A percentile compares a stretch with the other conserved stretches of the same genome.
phyloP scores from a whole-genome alignment of 2,329 filamentous ascomycete genomes.

The Botryotinia calthae region DNA sequence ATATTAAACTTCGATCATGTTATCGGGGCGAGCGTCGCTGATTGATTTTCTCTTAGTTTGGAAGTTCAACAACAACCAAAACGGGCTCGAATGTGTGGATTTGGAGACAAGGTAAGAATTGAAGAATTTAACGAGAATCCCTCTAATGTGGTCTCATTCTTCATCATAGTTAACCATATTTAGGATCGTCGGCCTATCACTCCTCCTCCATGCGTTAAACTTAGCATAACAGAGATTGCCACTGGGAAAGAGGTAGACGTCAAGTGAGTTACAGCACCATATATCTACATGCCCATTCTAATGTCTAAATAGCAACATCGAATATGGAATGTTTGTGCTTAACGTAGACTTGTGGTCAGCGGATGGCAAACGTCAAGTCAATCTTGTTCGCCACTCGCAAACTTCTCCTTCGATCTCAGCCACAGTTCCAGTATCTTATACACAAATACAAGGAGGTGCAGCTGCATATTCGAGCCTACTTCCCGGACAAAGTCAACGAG shows the following conservation, averaged over 20 bases:
- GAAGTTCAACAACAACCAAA: slow-evolving; percentile 86
- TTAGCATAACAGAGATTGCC: slow-evolving; percentile 71
- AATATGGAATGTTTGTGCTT: slow-evolving; percentile 65
- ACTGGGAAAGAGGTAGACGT: slow-evolving; percentile 81
- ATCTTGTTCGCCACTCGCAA: slow-evolving; percentile 63
- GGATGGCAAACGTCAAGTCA: slow-evolving; percentile 60
- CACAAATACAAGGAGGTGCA: slow-evolving; percentile 46
- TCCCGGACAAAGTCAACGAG: slow-evolving; percentile 23
- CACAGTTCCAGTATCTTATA: slow-evolving; percentile 75
- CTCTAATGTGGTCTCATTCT: neutral
- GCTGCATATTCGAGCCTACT: slow-evolving; percentile 34
- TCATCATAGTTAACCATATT: neutral
- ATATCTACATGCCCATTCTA: slow-evolving; percentile 20
- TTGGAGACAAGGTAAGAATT: slow-evolving; percentile 81
- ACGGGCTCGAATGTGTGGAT: slow-evolving; percentile 96
- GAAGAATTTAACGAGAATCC: slow-evolving; percentile 17
- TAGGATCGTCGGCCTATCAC: slow-evolving; percentile 95
- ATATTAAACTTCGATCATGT: neutral
- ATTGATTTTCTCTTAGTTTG: slow-evolving; percentile 52
- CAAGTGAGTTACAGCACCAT: slow-evolving; percentile 57
- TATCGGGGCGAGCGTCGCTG: slow-evolving; percentile 20
- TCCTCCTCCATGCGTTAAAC: slow-evolving; percentile 84
- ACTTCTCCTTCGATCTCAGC: slow-evolving; percentile 76
- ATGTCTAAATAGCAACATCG: slow-evolving; percentile 55
- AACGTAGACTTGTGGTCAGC: slow-evolving; percentile 68